phyloP scores from a whole-genome alignment of 2,329 filamentous ascomycete species.

The Xylaria sp. region DNA sequence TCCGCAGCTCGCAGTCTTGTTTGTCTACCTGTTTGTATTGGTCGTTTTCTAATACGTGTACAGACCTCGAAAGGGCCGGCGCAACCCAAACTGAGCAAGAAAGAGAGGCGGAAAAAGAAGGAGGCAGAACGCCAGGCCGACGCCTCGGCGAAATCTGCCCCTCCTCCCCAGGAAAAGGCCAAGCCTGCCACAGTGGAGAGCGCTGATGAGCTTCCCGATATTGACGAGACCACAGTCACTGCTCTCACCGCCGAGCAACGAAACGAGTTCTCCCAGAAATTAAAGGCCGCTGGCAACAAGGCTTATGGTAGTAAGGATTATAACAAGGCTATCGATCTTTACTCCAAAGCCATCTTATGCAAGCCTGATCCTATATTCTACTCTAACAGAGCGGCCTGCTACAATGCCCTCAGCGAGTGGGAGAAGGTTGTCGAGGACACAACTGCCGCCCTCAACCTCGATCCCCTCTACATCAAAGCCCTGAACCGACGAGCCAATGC shows the following conservation, averaged over 20 bases:
- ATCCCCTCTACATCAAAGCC: constrained; percentile 96
- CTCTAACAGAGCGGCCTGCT: constrained; percentile 97
- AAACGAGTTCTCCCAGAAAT: constrained; percentile 86
- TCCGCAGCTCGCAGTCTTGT: not conserved
- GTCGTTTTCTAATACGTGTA: constrained; percentile 12
- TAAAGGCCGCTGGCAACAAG: constrained; percentile 96
- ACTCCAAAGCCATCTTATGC: constrained; percentile 95
- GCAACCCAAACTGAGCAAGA: constrained; percentile 83
- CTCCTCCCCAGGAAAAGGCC: constrained; percentile 54
- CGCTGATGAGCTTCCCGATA: constrained; percentile 76
- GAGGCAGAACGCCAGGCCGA: constrained; percentile 73
- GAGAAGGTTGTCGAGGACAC: constrained; percentile 97
- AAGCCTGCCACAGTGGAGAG: constrained; percentile 65
- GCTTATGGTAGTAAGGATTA: constrained; percentile 96
- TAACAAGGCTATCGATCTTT: constrained; percentile 91
- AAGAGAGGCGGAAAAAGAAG: constrained; percentile 88
- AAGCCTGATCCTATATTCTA: constrained; percentile 98
- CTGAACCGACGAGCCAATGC: constrained; percentile 96
- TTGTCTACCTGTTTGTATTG: constrained; percentile 18
- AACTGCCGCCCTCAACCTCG: constrained; percentile 90
- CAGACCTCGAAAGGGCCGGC: constrained; percentile 60
- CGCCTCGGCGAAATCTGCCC: constrained; percentile 52
- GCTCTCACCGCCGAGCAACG: constrained; percentile 72
- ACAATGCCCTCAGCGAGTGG: constrained; percentile 93
- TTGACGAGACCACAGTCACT: constrained; percentile 67